These are phyloP conservation scores for Amphicarpaea edgeworthii DNA, from an alignment of 306 rosid genomes.

Conservation along the genomic window DNA sequence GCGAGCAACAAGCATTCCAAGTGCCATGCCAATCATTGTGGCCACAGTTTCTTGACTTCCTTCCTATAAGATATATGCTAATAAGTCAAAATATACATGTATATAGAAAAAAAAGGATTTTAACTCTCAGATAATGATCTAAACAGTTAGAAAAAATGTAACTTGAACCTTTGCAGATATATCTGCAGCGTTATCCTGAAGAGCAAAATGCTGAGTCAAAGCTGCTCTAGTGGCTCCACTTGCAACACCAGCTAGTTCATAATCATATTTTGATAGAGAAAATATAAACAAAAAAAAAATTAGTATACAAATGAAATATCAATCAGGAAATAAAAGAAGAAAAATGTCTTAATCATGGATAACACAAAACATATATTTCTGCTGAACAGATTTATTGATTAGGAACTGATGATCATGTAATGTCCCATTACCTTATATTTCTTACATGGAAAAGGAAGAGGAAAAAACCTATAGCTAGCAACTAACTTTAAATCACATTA, in stretches of 20 bases:
- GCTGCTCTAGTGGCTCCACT: slow-evolving; percentile 99
- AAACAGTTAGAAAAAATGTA: slow-evolving; percentile 17
- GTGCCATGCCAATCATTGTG: slow-evolving; percentile 92
- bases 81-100: slow-evolving; percentile 11
- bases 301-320: slow-evolving; percentile 5
- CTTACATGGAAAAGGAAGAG: slow-evolving; percentile 1
- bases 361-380: slow-evolving; percentile 25
- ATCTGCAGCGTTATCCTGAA: slow-evolving; percentile 63
- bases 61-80: slow-evolving; percentile 47
- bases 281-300: neutral
- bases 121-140: slow-evolving; percentile 4
- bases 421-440: neutral
- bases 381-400: slow-evolving; percentile 18
- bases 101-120: slow-evolving; percentile 4
- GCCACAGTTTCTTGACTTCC: slow-evolving; percentile 71
- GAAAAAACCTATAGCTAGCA: neutral
- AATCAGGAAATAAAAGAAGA: neutral
- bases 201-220: slow-evolving; percentile 97
- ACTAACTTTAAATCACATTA: slow-evolving; percentile 2
- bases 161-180: slow-evolving; percentile 57
- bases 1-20: slow-evolving; percentile 91
- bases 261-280: slow-evolving; percentile 40
- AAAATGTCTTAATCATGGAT: slow-evolving; percentile 31
- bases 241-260: slow-evolving; percentile 88
- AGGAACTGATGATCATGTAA: slow-evolving; percentile 15